These are phyloP conservation scores for Pseudogymnoascus sp. DNA, from an alignment of 2,329 filamentous ascomycete species.

Conservation along the genomic window DNA sequence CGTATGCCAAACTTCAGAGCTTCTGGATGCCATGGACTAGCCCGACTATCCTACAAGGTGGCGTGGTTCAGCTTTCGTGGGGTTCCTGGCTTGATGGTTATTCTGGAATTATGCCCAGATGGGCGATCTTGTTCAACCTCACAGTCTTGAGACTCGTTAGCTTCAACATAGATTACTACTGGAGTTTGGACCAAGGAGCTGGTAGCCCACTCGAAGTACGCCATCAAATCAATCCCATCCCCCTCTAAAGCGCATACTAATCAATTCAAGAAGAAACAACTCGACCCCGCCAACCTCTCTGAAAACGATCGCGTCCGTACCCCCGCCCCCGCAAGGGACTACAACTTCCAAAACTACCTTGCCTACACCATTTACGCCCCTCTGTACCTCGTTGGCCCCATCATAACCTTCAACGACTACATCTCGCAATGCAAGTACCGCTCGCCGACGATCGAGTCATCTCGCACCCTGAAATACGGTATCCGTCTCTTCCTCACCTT, in stretches of 20 bases:
- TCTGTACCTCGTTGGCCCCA: slow-evolving; percentile 85
- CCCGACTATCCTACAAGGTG: slow-evolving; percentile 4
- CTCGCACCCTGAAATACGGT: slow-evolving; percentile 71
- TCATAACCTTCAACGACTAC: slow-evolving; percentile 97
- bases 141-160: slow-evolving; percentile 88
- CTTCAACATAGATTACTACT: slow-evolving; percentile 96
- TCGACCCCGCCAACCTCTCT: slow-evolving; percentile 78
- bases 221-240: slow-evolving; percentile 14
- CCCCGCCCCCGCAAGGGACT: slow-evolving; percentile 65
- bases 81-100: slow-evolving; percentile 69
- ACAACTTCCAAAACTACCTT: slow-evolving; percentile 75
- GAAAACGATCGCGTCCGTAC: slow-evolving; percentile 79
- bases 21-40: slow-evolving; percentile 34
- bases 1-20: slow-evolving; percentile 54
- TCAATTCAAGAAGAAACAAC: slow-evolving; percentile 87
- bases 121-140: slow-evolving; percentile 97
- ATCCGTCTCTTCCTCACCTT: slow-evolving; percentile 74
- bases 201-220: slow-evolving; percentile 74
- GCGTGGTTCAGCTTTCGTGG: slow-evolving; percentile 34
- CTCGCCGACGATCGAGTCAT: slow-evolving; percentile 59
- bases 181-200: slow-evolving; percentile 61
- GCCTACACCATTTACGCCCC: slow-evolving; percentile 88
- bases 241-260: slow-evolving; percentile 42
- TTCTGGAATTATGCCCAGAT: slow-evolving; percentile 77
- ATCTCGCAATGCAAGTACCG: slow-evolving; percentile 75